Conservation (phyloP, 345 rosid species). For the Sisymbrium irio region DNA sequence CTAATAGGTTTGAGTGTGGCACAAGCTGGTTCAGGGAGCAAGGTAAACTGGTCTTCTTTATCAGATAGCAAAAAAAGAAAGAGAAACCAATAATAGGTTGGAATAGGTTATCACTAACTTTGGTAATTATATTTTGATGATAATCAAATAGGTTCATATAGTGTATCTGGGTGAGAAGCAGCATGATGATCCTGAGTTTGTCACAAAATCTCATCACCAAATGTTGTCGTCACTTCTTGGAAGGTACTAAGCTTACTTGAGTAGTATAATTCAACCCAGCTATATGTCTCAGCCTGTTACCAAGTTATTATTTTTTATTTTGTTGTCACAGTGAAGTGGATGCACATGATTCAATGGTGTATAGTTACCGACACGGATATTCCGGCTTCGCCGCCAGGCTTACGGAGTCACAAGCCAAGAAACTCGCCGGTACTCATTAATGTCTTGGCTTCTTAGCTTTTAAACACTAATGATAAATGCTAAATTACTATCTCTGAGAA, state of each 20-base stretch:
- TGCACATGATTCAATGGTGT: constrained; percentile 45
- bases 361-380: constrained; percentile 42
- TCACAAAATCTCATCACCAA: constrained; percentile 31
- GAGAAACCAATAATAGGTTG: not conserved
- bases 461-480: no score
- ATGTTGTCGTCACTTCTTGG: constrained; percentile 32
- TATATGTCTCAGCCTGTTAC: no score
- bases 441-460: not conserved
- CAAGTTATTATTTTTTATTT: no score
- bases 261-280: no score
- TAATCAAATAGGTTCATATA: constrained; percentile 32
- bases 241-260: constrained; percentile 1
- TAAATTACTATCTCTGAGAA: no score
- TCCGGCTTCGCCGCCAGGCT: constrained; percentile 55
- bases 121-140: not conserved
- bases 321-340: constrained; percentile 30
- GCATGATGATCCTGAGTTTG: constrained; percentile 33
- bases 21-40: constrained; percentile 16
- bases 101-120: not conserved
- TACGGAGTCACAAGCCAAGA: constrained; percentile 37
- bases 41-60: not conserved
- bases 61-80: not conserved
- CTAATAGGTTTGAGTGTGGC: not conserved
- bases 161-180: constrained; percentile 40
- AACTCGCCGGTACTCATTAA: constrained; percentile 30